A percentile compares a stretch with the other conserved stretches of the same genome.
Conservation (phyloP, 768 basidiomycete genomes). For the Lactarius vividus region DNA sequence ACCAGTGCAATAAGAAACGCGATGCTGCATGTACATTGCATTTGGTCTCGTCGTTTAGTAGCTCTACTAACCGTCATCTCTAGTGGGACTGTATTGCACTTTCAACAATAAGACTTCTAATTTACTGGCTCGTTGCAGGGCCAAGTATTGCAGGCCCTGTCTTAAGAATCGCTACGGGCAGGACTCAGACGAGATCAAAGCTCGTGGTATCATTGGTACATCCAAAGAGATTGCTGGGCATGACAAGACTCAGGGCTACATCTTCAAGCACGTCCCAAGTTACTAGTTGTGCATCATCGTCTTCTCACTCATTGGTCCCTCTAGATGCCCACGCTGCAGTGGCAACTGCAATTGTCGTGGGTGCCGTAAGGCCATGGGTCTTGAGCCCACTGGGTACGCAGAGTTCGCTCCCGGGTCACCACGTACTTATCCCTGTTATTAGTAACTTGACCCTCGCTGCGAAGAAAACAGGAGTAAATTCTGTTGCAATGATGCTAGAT, state of each 20-base stretch:
- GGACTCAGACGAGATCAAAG: conserved; percentile 44
- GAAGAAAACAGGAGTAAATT: conserved; percentile 39
- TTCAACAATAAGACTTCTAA: conserved; percentile 28
- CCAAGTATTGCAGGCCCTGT: conserved; percentile 63
- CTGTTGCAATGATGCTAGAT: conserved; percentile 40
- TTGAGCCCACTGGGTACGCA: conserved; percentile 57
- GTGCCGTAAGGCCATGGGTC: conserved; percentile 63
- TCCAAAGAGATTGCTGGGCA: conserved; percentile 33
- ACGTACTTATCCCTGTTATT: conserved; percentile 1
- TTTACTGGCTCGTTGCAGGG: conserved; percentile 47
- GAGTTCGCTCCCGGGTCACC: not conserved
- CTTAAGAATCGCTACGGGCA: conserved; percentile 66
- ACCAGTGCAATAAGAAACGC: conserved; percentile 68
- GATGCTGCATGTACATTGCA: conserved; percentile 45
- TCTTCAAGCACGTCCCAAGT: conserved; percentile 48
- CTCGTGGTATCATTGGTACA: conserved; percentile 15
- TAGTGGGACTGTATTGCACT: conserved; percentile 43
- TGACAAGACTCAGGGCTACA: conserved; percentile 38
- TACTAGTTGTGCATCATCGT: conserved; percentile 9
- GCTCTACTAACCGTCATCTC: conserved; percentile 8
- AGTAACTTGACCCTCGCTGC: conserved; percentile 42
- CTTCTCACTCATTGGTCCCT: conserved; percentile 16
- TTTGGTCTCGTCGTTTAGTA: not conserved
- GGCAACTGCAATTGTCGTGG: conserved; percentile 63
- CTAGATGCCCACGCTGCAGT: conserved; percentile 67